phyloP scores from a whole-genome alignment of 2,329 filamentous ascomycete species.

The Xylaria sp. region DNA sequence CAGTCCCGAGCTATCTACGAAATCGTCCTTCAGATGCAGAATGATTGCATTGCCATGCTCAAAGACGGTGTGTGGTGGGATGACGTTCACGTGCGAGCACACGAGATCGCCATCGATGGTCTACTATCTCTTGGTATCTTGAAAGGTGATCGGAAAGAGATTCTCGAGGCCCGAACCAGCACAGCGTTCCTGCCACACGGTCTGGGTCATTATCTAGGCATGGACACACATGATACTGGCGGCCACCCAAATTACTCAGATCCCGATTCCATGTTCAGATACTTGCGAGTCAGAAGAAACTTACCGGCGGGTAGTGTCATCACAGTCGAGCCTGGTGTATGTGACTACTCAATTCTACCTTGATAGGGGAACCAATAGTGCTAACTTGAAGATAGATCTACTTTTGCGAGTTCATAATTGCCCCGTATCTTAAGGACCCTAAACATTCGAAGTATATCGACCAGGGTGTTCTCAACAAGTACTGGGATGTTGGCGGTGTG shows the following conservation, averaged over 20 bases:
- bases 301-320: constrained; percentile 85
- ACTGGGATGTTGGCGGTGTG: constrained; percentile 85
- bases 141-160: constrained; percentile 73
- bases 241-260: constrained; percentile 83
- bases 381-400: constrained; percentile 69
- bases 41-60: constrained; percentile 77
- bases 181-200: constrained; percentile 93
- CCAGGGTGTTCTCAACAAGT: constrained; percentile 75
- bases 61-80: constrained; percentile 83
- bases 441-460: constrained; percentile 83
- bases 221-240: constrained; percentile 91
- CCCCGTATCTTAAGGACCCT: constrained; percentile 79
- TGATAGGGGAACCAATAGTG: not conserved
- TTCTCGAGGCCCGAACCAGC: constrained; percentile 82
- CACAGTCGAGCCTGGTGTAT: constrained; percentile 91
- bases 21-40: constrained; percentile 88
- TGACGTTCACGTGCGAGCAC: constrained; percentile 81
- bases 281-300: constrained; percentile 80
- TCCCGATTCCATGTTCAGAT: constrained; percentile 84
- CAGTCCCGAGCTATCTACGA: constrained; percentile 82
- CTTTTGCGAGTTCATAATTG: constrained; percentile 90
- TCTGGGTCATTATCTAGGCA: constrained; percentile 88
- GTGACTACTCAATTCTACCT: not conserved
- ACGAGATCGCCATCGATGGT: constrained; percentile 84
- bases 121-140: constrained; percentile 81